Percentiles rank a stretch among this genome's conserved stretches.
Conservation (phyloP, 805 yeast genomes). For the Ogataea naganishii region DNA sequence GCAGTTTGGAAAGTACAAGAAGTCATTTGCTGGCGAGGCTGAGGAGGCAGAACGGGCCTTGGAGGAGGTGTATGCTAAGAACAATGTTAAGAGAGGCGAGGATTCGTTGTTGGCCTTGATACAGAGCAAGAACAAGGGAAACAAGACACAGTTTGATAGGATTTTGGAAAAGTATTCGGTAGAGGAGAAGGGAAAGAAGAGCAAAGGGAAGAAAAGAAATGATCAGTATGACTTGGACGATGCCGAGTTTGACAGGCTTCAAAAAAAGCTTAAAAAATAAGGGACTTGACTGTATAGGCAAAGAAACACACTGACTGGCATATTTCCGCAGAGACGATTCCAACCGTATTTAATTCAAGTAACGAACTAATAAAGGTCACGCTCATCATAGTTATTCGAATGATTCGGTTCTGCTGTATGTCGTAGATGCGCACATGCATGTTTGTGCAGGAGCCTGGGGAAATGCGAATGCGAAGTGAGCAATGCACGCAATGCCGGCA, state of each 20-base stretch:
- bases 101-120: conserved; percentile 40
- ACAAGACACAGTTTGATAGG: conserved; percentile 32
- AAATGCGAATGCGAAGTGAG: too few relatives aligned
- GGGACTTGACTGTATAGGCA: too few relatives aligned
- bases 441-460: too few relatives aligned
- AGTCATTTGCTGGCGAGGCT: conserved; percentile 53
- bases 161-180: conserved; percentile 43
- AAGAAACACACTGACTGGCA: too few relatives aligned
- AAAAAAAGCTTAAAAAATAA: conserved; percentile 17
- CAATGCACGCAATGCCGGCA: too few relatives aligned
- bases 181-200: conserved; percentile 9
- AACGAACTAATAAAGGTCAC: too few relatives aligned
- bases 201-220: conserved; percentile 4
- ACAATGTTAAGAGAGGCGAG: conserved; percentile 21
- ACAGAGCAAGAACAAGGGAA: conserved; percentile 35
- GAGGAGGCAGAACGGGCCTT: conserved; percentile 48
- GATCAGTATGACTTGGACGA: conserved; percentile 33
- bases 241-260: conserved; percentile 41
- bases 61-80: conserved; percentile 26
- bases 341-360: too few relatives aligned
- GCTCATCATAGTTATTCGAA: too few relatives aligned
- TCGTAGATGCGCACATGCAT: too few relatives aligned
- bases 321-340: too few relatives aligned
- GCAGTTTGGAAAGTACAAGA: conserved; percentile 37
- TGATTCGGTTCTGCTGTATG: too few relatives aligned